phyloP scores from a whole-genome alignment of 164 flowering plant species.

The Brasenia schreberi region DNA sequence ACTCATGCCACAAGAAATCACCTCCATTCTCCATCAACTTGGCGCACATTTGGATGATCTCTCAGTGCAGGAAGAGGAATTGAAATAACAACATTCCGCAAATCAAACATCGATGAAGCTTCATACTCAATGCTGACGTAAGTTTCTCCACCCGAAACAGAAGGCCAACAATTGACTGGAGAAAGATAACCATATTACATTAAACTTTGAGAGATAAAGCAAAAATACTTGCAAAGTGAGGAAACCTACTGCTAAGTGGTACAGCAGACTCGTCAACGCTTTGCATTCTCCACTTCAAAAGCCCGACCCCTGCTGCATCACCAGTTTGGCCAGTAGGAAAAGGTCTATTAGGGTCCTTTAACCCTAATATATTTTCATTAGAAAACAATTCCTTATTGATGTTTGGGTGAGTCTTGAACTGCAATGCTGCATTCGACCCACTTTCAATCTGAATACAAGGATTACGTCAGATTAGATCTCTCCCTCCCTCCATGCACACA shows the following conservation, averaged over 20 bases:
- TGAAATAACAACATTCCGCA: constrained; percentile 77
- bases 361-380: constrained; percentile 73
- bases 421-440: constrained; percentile 52
- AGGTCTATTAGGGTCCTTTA: constrained; percentile 84
- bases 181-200: neutral
- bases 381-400: constrained; percentile 86
- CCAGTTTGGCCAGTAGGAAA: constrained; percentile 73
- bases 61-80: constrained; percentile 94
- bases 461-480: neutral
- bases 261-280: constrained; percentile 72
- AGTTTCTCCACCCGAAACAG: constrained; percentile 90
- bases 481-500: neutral
- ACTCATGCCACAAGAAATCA: too few relatives aligned
- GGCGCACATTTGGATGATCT: constrained; percentile 79
- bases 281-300: constrained; percentile 96
- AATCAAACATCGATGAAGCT: constrained; percentile 74
- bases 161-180: constrained; percentile 99
- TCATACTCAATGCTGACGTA: constrained; percentile 97
- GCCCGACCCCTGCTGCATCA: constrained; percentile 76
- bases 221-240: neutral
- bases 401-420: constrained; percentile 93
- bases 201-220: neutral
- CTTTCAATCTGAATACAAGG: constrained; percentile 54
- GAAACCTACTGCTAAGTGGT: constrained; percentile 70
- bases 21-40: constrained; percentile 99